These are phyloP conservation scores for Euclidium syriacum DNA, from an alignment of 345 rosid genomes.

Conservation along the genomic window DNA sequence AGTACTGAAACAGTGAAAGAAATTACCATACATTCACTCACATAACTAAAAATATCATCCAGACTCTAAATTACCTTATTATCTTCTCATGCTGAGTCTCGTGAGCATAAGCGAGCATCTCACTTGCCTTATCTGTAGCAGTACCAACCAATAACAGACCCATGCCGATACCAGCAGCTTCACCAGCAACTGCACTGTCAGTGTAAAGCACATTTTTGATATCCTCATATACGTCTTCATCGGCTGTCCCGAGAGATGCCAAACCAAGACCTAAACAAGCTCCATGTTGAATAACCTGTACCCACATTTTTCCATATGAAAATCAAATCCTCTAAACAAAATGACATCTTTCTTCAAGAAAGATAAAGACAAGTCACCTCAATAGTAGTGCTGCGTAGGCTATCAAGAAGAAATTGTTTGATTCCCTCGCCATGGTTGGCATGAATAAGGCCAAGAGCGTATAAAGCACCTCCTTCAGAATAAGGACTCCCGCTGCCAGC, in stretches of 20 bases:
- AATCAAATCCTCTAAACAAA: neutral
- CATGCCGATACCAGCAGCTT: conserved; percentile 95
- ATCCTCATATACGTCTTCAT: conserved; percentile 82
- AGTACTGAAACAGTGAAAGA: neutral
- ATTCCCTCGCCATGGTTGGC: conserved; percentile 99
- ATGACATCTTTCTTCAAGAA: neutral
- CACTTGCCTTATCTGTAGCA: conserved; percentile 89
- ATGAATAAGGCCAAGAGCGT: conserved; percentile 96
- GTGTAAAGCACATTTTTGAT: conserved; percentile 70
- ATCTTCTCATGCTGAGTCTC: conserved; percentile 97
- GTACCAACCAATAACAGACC: conserved; percentile 94
- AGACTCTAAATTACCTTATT: conserved; percentile 48
- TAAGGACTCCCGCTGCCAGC: conserved; percentile 91
- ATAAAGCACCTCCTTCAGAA: conserved; percentile 95
- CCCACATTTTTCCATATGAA: neutral
- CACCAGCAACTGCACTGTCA: conserved; percentile 95
- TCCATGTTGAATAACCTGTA: conserved; percentile 96
- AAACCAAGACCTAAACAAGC: conserved; percentile 98
- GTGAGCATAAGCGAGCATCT: conserved; percentile 94
- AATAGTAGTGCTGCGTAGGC: conserved; percentile 70
- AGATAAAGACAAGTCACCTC: conserved; percentile 46
- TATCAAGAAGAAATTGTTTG: conserved; percentile 87
- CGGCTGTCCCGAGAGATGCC: conserved; percentile 95
- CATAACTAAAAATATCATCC: neutral
- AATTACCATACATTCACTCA: neutral